Percentiles rank a stretch among this genome's conserved stretches.
phyloP scores from a whole-genome alignment of 2,329 filamentous ascomycete genomes.

The Fulvia fulva region DNA sequence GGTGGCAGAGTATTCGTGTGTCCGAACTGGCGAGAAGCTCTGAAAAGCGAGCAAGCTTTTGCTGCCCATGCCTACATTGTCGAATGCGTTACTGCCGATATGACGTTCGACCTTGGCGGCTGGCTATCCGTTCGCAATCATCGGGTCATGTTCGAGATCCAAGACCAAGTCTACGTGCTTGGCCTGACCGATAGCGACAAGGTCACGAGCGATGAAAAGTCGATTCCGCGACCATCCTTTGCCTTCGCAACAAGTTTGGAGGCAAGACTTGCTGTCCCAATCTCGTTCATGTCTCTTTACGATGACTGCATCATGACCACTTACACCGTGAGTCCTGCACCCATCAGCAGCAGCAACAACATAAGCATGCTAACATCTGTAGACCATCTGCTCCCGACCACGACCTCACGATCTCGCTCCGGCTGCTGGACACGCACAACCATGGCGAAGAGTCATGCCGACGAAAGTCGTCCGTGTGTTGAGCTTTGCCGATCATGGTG shows the following conservation, averaged over 20 bases:
- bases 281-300: constrained; percentile 47
- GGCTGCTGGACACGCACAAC: neutral
- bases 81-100: constrained; percentile 40
- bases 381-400: constrained; percentile 5
- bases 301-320: constrained; percentile 48
- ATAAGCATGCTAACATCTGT: neutral
- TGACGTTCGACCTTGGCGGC: constrained; percentile 44
- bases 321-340: constrained; percentile 30
- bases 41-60: constrained; percentile 20
- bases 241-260: constrained; percentile 34
- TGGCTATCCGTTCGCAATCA: constrained; percentile 44
- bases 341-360: neutral
- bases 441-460: neutral
- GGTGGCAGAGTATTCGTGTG: constrained; percentile 44
- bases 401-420: neutral
- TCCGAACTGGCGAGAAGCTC: constrained; percentile 40
- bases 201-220: constrained; percentile 15
- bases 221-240: constrained; percentile 25
- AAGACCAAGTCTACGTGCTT: constrained; percentile 43
- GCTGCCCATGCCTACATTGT: constrained; percentile 33
- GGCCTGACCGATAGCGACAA: constrained; percentile 35
- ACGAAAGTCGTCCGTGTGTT: constrained; percentile 8
- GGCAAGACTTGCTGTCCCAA: constrained; percentile 39
- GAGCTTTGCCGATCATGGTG: constrained; percentile 1
- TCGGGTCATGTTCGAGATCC: constrained; percentile 43